Evolutionary conservation across 148 eudicot genomes (phyloP), one percentile per base, ranked within the genome.

Genomic region (Agrostemma githago): DNA sequence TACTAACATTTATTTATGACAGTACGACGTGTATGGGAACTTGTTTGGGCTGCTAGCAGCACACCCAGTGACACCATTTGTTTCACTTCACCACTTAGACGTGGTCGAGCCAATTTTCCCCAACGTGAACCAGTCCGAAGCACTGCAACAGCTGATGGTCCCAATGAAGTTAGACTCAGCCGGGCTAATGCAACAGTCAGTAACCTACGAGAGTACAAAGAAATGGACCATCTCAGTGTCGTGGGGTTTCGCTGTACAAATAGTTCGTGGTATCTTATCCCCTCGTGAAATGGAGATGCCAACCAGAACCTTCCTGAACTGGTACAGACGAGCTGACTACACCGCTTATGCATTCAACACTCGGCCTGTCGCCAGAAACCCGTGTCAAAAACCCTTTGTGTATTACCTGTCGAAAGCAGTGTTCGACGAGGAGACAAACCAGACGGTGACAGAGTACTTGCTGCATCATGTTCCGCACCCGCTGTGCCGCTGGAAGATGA

Each of bases 201-300:
- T 93, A 66, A 91, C 97, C 83, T 93, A 93, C 44, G 87, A 91
- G 6, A 75, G 8, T 16, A 53, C 77, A 3, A 85, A 85, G 26
- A 83, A 77, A 62, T 93, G 98, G 98, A 91, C 97, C 0, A 75
- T 93, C 11, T 88, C 98, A 0, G 90, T 93, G 4, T 89, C 98
- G 0, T 93, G 98, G 98, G 98, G 98, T 8, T 93, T 84, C 62
- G 98, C 96, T 0, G 75, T 91, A 20, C 98, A 93, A 76, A 79
- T 91, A 17, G 80, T 91, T 5, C 84, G 97, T 6, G 96, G 98
- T 20, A 76, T 93, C 57, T 70, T 91, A 19, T 93, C 97, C 0
- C 95, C 98, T 7, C 82, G 97, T 4, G 98, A 91, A 71, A 85
- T 93, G 77, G 98, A 91, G 75, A 93, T 89, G 95, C 98, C 98